Base-by-base conservation (phyloP, 768 basidiomycete genomes). In the Austroboletus eburneus region DNA sequence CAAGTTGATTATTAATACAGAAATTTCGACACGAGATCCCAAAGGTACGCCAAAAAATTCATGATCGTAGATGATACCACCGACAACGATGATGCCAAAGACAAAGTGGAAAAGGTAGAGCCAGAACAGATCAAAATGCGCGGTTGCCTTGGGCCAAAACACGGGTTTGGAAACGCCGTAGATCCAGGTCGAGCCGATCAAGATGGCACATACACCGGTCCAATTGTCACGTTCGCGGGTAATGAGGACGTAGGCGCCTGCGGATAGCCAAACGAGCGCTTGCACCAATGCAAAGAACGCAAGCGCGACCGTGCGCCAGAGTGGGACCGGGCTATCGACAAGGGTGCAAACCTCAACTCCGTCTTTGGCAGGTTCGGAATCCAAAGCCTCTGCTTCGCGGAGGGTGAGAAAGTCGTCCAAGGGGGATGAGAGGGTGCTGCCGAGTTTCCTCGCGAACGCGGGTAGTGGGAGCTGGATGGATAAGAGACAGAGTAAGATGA, bases 271-370 rank as follows among this genome's bases (percentile, higher is more conserved):
- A 9, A 65, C 57, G 5, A 88, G 65, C 0, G 77, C 68, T 55
- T 85, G 75, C 5, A 74, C 30, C 29, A 86, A 74, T 1, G 83
- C 79, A 3, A 83, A 53, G 48, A 74, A 70, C 1, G 74, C 70
- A 37, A 87, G 74, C n/a, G 78, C 54, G 36, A 81, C 50, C 2
- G 80, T 78, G 33, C 79, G 77, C 81, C 85, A 85, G 8, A 84
- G 67, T 0, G 79, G 76, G 12, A 71, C 55, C 10, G 54, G 25
- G 5, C n/a, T 27, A 9, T 44, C 23, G 13, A 12, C 25, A 10
- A 1, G 12, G 27, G 27, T 12, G 12, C 12, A 12, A 35, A n/a
- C 3, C 4, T 46, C 36, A 1, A 32, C 29, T 9, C 41, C 37
- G 20, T 51, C 51, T 25, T 10, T 13, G 17, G 30, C 1, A 16